Percentiles rank a stretch among this genome's conserved stretches.
Evolutionary conservation across 371 early-diverging fungal genomes (phyloP).

Genomic region (Globomyces sp.): DNA sequence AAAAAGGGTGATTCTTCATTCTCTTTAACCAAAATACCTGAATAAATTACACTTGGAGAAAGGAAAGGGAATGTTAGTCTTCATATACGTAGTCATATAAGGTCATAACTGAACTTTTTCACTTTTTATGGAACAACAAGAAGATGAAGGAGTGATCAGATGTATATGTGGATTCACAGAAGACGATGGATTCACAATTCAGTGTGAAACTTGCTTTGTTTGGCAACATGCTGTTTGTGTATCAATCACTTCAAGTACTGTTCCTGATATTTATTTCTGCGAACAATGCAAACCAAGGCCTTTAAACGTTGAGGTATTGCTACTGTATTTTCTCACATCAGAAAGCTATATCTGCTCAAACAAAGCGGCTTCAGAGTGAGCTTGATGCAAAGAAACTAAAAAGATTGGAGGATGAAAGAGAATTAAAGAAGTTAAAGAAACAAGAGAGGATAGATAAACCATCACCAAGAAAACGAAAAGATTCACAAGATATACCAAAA

Average conservation of each 20-base stretch:
- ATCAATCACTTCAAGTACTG: slow-evolving; percentile 41
- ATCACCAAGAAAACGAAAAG: slow-evolving; percentile 24
- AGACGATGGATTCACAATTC: slow-evolving; percentile 98
- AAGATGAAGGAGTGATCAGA: slow-evolving; percentile 85
- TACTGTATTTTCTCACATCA: neutral
- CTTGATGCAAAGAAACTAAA: slow-evolving; percentile 40
- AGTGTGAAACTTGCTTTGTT: slow-evolving; percentile 89
- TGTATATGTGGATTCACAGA: slow-evolving; percentile 92
- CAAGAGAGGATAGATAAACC: slow-evolving; percentile 34
- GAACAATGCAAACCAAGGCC: slow-evolving; percentile 72
- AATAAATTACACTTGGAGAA: no score
- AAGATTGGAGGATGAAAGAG: slow-evolving; percentile 35
- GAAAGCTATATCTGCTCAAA: slow-evolving; percentile 13
- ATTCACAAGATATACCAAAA: slow-evolving; percentile 27
- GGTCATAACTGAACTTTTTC: neutral
- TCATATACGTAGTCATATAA: no score
- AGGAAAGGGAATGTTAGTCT: no score
- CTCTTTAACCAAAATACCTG: no score
- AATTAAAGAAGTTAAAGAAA: slow-evolving; percentile 25
- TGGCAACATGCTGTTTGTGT: slow-evolving; percentile 97
- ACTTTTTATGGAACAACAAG: slow-evolving; percentile 23
- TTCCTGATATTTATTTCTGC: slow-evolving; percentile 85
- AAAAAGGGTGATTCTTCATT: no score
- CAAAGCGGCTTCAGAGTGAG: slow-evolving; percentile 13
- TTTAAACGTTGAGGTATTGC: slow-evolving; percentile 39